These are phyloP conservation scores for Pleurotus eryngii DNA, from an alignment of 768 basidiomycete genomes.

Conservation along the genomic window DNA sequence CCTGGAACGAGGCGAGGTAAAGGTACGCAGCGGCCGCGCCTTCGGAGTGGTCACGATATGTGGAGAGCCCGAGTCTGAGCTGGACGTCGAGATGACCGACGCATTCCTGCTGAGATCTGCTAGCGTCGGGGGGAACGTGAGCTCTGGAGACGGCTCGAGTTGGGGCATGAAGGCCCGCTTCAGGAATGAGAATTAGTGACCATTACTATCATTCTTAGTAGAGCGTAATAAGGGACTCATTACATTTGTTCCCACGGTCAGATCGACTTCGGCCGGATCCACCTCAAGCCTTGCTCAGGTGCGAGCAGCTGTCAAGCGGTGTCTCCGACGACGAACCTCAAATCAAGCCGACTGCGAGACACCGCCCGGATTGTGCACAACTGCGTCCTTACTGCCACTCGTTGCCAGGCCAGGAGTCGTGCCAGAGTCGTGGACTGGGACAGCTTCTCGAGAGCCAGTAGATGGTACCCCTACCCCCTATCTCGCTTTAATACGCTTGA, in stretches of 20 bases:
- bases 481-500: too few relatives aligned
- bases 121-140: slow-evolving; percentile 26
- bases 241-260: background rate
- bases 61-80: slow-evolving; percentile 47
- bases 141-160: slow-evolving; percentile 31
- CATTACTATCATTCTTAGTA: background rate
- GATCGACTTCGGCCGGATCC: background rate
- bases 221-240: background rate
- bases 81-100: slow-evolving; percentile 70
- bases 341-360: too few relatives aligned
- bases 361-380: too few relatives aligned
- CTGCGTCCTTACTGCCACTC: too few relatives aligned
- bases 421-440: too few relatives aligned
- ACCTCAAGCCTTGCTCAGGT: background rate
- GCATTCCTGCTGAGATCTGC: slow-evolving; percentile 74
- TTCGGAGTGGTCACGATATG: slow-evolving; percentile 39
- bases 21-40: slow-evolving; percentile 56
- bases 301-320: too few relatives aligned
- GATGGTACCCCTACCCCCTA: too few relatives aligned
- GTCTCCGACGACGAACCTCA: too few relatives aligned
- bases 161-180: slow-evolving; percentile 35
- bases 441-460: too few relatives aligned
- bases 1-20: slow-evolving; percentile 60
- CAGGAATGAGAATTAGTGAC: background rate
- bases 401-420: too few relatives aligned